Base-by-base conservation (phyloP, 225 moss, liverwort and hornwort genomes). In the Ulota crispa region DNA sequence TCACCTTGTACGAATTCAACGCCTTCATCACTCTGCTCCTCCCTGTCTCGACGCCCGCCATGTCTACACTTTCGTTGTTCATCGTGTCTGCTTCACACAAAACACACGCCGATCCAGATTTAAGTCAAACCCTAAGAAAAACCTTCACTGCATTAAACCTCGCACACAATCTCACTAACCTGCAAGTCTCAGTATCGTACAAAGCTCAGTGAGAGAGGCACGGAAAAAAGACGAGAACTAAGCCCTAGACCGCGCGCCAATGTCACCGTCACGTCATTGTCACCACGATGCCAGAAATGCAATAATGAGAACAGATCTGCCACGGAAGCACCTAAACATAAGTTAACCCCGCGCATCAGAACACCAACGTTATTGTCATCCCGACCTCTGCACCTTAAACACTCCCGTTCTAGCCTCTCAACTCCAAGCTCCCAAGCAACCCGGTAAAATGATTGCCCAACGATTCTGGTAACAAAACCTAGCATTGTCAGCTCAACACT, bases 1-100 rank as follows among this genome's bases (percentile, higher is more conserved):
- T 82, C 24, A 87, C 85, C 76, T 91, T 91, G 70, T 81, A 84
- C 2, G 78, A 85, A 76, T 86, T 84, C 62, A 91, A 53, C 1
- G 74, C 54, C 80, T 75, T 80, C 39, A 88, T 70, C 13, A 91
- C 68, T 63, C 81, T 80, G 52, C 83, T 64, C 0, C 84, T 75
- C 31, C 84, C 78, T 27, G 82, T 66, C 41, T 82, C 75, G 19
- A 73, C 71, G 4, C 52, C 28, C 77, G 77, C 83, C 57, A 52
- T 68, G 5, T 36, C 82, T 11, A 23, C 52, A 65, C 30, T 27
- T 24, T 53, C 60, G 60, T 52, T 31, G 27, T 13, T 23, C 82
- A 82, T 83, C 28, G 55, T 72, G 68, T 54, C 80, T 2, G 72
- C 42, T 42, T 3, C 68, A 77, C 64, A 83, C 80, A 68, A 34